Evolutionary conservation across 164 flowering plant genomes (phyloP), one percentile per base, ranked within the genome.

Genomic region (Aristolochia californica): DNA sequence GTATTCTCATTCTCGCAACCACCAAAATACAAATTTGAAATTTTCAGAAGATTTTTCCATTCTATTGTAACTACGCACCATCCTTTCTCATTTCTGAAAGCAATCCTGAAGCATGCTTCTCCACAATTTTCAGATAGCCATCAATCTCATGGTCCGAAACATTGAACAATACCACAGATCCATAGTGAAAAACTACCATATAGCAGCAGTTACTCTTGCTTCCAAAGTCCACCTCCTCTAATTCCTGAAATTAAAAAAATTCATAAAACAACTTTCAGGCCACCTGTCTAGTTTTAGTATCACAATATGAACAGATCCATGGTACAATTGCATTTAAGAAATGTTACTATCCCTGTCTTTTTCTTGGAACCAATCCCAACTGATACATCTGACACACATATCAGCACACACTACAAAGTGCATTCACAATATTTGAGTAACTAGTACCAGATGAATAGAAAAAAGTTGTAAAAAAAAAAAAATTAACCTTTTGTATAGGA

Each of bases 11-110:
- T 44, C 4, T 44, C 13, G 47, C 47, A 44, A 44, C 47, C 21
- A 48, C n/a, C 51, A 48, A 12, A n/a, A n/a, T n/a, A n/a, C n/a
- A n/a, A n/a, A n/a, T n/a, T n/a, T n/a, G n/a, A n/a, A n/a, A n/a
- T n/a, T n/a, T n/a, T n/a, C n/a, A n/a, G n/a, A n/a, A n/a, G n/a
- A n/a, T n/a, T n/a, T n/a, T n/a, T n/a, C n/a, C 51, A 48, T 5
- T 49, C 24, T 14, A 14, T 49, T 10, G 57, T 47, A 34, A 49
- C 55, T 43, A 38, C 82, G 83, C 53, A 85, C 97, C 97, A 73
- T 91, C 96, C 72, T 88, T 91, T 74, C 81, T 88, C 91, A 84
- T 88, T 70, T 91, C 97, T 18, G 91, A 84, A 5, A 88, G 91
- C 79, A 84, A 68, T 48, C 91, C 91, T 20, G 91, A 85, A 56